Conservation (phyloP, 2,329 filamentous ascomycete species). For the Phialemoniopsis sp. region DNA sequence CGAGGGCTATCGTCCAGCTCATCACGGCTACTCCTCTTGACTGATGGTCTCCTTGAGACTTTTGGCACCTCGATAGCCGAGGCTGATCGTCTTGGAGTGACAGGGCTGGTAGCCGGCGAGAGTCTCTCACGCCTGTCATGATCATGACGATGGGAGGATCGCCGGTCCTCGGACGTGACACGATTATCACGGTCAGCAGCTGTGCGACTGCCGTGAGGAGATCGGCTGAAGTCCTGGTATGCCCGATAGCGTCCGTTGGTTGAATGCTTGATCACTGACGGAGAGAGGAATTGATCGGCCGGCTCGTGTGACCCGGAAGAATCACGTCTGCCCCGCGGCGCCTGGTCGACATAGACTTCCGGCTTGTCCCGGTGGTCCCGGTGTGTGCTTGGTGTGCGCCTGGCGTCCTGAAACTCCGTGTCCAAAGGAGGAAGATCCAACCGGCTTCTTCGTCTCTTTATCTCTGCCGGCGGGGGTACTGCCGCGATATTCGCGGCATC, state of each 20-base stretch:
- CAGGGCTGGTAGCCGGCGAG: constrained; percentile 6
- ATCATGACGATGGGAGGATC: background rate
- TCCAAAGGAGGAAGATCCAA: constrained; percentile 40
- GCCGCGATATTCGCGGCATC: constrained; percentile 9
- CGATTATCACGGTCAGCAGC: no score
- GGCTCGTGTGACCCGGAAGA: constrained; percentile 22
- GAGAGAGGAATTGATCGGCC: constrained; percentile 32
- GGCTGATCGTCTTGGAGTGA: constrained; percentile 25
- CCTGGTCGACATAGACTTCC: constrained; percentile 13
- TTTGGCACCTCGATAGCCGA: constrained; percentile 14
- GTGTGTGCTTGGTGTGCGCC: constrained; percentile 1
- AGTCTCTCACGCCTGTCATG: background rate
- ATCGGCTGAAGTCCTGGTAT: constrained; percentile 26
- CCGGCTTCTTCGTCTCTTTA: constrained; percentile 27
- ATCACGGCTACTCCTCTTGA: constrained; percentile 8
- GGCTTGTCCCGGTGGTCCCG: no score
- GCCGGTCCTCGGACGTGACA: constrained; percentile 1
- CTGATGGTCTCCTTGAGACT: constrained; percentile 5
- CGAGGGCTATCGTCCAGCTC: constrained; percentile 7
- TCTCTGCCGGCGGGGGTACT: background rate
- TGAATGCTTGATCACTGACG: constrained; percentile 35
- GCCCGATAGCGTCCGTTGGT: constrained; percentile 36
- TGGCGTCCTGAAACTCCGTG: constrained; percentile 24
- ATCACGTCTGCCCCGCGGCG: constrained; percentile 18
- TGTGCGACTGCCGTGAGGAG: no score